Percentiles rank a stretch among this genome's conserved stretches.
Evolutionary conservation across 2,329 filamentous ascomycete genomes (phyloP).

Genomic region (Camillea tinctor): DNA sequence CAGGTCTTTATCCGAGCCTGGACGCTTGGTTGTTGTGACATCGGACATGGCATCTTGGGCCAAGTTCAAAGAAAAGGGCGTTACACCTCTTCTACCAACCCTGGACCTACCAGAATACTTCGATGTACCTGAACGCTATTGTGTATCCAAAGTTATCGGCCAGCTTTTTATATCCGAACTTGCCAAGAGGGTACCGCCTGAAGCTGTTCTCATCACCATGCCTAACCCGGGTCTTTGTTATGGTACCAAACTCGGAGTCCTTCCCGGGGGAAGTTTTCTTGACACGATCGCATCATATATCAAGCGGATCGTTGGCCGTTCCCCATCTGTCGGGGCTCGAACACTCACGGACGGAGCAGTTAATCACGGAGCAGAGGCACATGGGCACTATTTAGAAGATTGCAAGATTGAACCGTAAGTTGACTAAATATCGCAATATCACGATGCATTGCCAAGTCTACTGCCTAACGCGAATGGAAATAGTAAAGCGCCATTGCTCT

Average conservation of each 20-base stretch:
- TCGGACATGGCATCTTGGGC: too few relatives aligned
- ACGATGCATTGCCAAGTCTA: neutral
- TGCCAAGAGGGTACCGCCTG: constrained; percentile 18
- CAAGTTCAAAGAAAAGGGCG: neutral
- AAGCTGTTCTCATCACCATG: constrained; percentile 9
- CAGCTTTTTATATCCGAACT: constrained; percentile 28
- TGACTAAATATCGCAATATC: too few relatives aligned
- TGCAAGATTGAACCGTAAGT: constrained; percentile 7
- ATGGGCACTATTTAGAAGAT: constrained; percentile 5
- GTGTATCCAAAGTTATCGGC: constrained; percentile 21
- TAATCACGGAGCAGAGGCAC: constrained; percentile 1
- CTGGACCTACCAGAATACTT: constrained; percentile 5
- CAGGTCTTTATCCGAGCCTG: too few relatives aligned
- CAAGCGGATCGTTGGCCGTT: neutral
- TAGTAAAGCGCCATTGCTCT: constrained; percentile 4
- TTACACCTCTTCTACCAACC: neutral
- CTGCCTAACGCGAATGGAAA: neutral
- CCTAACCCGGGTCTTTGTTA: constrained; percentile 18
- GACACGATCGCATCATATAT: too few relatives aligned
- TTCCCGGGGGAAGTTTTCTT: too few relatives aligned
- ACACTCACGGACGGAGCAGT: constrained; percentile 2
- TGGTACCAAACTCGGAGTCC: too few relatives aligned
- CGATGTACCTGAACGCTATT: constrained; percentile 12
- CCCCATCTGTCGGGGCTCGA: neutral
- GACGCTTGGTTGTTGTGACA: too few relatives aligned